Base-by-base conservation (phyloP, 345 rosid genomes). In the Odontarrhena argentea region DNA sequence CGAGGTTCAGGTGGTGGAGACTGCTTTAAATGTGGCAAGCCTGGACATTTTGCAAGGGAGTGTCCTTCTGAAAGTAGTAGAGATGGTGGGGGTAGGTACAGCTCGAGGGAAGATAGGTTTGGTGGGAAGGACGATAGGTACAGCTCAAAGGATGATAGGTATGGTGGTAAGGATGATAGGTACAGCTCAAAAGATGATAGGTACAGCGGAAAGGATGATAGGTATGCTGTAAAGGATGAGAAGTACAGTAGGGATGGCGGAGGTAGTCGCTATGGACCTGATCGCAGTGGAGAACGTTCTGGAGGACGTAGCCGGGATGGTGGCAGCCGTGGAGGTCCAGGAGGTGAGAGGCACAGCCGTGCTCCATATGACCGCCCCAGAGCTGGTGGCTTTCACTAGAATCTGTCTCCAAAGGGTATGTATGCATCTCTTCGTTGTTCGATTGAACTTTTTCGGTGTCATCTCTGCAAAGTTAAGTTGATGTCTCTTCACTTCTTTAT, bases 1-100 rank as follows among this genome's bases (percentile, higher is more conserved):
- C 82, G 86, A 46, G 85, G 90, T 62, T 54, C 76, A 50, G 80
- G 79, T 74, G 78, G 91, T 64, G 96, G 95, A 66, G 98, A 86
- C 36, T 92, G 98, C 82, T 92, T 92, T 61, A 89, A 84, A 75
- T 92, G 98, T 52, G 96, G 96, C 59, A 92, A 92, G 76, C 96
- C 96, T 72, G 96, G 98, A 38, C 98, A 92, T 74, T 92, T 92
- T 77, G 96, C 98, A 34, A 76, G 98, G 77, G 98, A 92, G 72
- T 92, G 96, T 68, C 96, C 96, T 28, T 74, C 85, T 74, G 98
- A 85, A 67, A 83, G 34, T 45, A n/a, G 71, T 35, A 58, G 76
- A 58, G 84, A 79, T 51, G 77, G 81, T 77, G 77, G 81, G 60
- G 89, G 79, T 9, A 82, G 83, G 73, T 74, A 62, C 50, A 38